Base-by-base conservation (phyloP, 352 stramenopile genomes). In the Blastocystis sp. region DNA sequence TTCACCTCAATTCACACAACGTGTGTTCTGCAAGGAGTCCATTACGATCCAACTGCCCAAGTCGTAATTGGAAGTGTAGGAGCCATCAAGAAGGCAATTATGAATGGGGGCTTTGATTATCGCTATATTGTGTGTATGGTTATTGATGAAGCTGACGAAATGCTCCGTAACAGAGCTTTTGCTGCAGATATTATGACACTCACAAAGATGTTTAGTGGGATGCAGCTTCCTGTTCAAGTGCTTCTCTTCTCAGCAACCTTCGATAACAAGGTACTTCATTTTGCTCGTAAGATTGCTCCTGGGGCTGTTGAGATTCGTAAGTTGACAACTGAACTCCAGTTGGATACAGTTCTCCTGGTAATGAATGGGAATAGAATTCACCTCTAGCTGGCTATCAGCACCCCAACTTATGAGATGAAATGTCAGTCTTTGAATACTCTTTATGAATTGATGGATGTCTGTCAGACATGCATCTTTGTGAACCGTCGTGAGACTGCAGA, bases 171-270 rank as follows among this genome's bases (percentile, higher is more conserved):
- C 44, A 30, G 54, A 2, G 2, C 42, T 35, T 89, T 79, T 48
- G 78, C 60, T 17, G 22, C 44, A 5, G 60, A 79, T 57, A 79
- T 89, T 17, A 17, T 30, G 7, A 37, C 24, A n/a, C 24, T 89
- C 22, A 57, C 27, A 1, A 59, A 53, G 0, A 30, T 79, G 15
- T 77, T 76, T 57, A 35, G 5, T 9, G 59, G 40, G 1, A 27
- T 75, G 6, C 42, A 27, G 2, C 27, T 89, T 17, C 66, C 60
- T 0, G 17, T 75, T n/a, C 66, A 89, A 57, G 48, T 89, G 22
- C 66, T 89, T 27, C 66, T 89, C 42, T 89, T 89, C 37, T 79
- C 60, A 17, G 78, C 78, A 33, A 89, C 78, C 9, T 89, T 89
- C 66, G 58, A 76, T 42, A 57, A 89, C 1, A 75, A 77, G 30